Conservation (phyloP, 306 rosid species). For the Malus orientalis region DNA sequence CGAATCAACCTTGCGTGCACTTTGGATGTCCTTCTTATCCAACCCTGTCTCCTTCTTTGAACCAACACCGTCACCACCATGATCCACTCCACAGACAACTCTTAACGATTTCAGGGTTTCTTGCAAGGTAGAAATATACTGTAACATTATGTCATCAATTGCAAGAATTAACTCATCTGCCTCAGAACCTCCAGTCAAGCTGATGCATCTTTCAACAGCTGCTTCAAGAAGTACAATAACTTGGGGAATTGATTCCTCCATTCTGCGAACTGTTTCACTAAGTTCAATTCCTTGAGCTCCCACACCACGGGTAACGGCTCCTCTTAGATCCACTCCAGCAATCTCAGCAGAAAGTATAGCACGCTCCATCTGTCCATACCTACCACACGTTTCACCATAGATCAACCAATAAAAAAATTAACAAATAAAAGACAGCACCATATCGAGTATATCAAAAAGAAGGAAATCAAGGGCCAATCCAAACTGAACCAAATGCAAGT, state of each 20-base stretch:
- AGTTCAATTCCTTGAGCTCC: slow-evolving; percentile 99
- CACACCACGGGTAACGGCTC: slow-evolving; percentile 96
- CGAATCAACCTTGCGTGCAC: slow-evolving; percentile 59
- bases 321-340: slow-evolving; percentile 90
- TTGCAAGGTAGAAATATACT: slow-evolving; percentile 75
- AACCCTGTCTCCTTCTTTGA: slow-evolving; percentile 52
- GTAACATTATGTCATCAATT: slow-evolving; percentile 87
- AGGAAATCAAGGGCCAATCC: background rate
- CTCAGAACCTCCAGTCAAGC: slow-evolving; percentile 97
- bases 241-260: slow-evolving; percentile 99
- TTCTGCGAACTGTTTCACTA: slow-evolving; percentile 99
- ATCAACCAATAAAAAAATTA: background rate
- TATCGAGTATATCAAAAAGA: background rate
- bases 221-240: slow-evolving; percentile 89
- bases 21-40: slow-evolving; percentile 74
- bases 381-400: slow-evolving; percentile 22
- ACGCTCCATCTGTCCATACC: slow-evolving; percentile 98
- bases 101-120: slow-evolving; percentile 88
- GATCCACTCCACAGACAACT: slow-evolving; percentile 92
- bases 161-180: slow-evolving; percentile 91
- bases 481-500: background rate
- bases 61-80: slow-evolving; percentile 47
- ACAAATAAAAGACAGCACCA: slow-evolving; percentile 15
- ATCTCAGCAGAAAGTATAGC: slow-evolving; percentile 94
- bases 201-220: slow-evolving; percentile 91